Evolutionary conservation across 345 rosid genomes (phyloP), one percentile per base, ranked within the genome.

Genomic region (Jatropha curcas): DNA sequence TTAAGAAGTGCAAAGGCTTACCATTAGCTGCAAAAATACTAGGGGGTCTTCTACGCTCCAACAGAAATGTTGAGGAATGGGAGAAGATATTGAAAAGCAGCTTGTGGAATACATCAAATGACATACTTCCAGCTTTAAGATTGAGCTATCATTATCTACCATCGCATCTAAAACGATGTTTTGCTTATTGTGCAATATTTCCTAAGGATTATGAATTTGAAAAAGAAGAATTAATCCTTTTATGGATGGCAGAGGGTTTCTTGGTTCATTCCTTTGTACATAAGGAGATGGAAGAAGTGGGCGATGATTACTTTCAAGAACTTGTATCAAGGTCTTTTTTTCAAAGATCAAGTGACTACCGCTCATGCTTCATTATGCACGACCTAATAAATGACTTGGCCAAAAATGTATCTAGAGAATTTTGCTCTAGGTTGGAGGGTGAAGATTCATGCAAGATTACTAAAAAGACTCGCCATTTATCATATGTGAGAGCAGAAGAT

Each of bases 201-300:
- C 79, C 79, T 0, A 55, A 55, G 37, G 74, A n/a, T 2, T 58
- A 70, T 20, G 43, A 30, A 25, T 76, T 76, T 50, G 22, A 41
- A 35, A 57, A 63, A 67, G 67, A 71, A 1, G 41, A 71, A 65
- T 27, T 76, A 0, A 30, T 76, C 33, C 51, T 7, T 25, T 70
- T 71, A 31, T 76, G 75, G 80, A 76, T 76, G 61, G 71, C 71
- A 27, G 67, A 76, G 16, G 80, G 80, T 1, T 64, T 71, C 28
- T 0, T 71, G 7, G 14, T 22, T 4, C 39, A 33, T 48, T 25
- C 64, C 1, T 13, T 25, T 10, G 48, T 7, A 11, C 22, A 33
- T 4, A 71, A 52, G 35, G 43, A 64, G n/a, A 45, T 33, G 16
- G 75, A 70, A 63, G 67, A 71, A 46, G 10, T 56, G 0, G 71